phyloP scores from a whole-genome alignment of 768 basidiomycete genomes.

The Hydnomerulius pinastri region DNA sequence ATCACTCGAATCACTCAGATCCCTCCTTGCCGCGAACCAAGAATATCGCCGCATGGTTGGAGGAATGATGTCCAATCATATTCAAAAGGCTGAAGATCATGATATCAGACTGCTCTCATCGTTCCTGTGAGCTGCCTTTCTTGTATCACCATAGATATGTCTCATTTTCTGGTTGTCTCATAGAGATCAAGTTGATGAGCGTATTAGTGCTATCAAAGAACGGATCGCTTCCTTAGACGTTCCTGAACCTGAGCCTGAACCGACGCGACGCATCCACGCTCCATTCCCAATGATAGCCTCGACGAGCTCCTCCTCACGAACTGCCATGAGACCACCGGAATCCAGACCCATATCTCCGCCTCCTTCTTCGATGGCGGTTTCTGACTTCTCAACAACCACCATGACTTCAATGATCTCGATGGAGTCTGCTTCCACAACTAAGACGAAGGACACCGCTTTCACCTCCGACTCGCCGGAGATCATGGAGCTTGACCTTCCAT shows the following conservation, averaged over 20 bases:
- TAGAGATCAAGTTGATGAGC: conserved; percentile 39
- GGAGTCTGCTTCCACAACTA: background rate
- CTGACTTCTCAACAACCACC: conserved; percentile 17
- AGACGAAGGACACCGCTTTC: conserved; percentile 3
- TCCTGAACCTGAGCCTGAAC: conserved; percentile 1
- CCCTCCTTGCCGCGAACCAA: conserved; percentile 24
- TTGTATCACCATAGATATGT: background rate
- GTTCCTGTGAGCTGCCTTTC: conserved; percentile 36
- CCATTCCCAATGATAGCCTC: conserved; percentile 5
- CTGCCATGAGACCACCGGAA: background rate
- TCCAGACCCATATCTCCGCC: conserved; percentile 11
- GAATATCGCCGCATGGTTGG: conserved; percentile 18
- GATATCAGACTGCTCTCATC: conserved; percentile 46
- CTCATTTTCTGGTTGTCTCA: background rate
- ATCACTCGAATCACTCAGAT: conserved; percentile 29
- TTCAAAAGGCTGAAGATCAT: conserved; percentile 18
- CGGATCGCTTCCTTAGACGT: conserved; percentile 27
- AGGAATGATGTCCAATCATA: conserved; percentile 25
- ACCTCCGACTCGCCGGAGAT: conserved; percentile 12
- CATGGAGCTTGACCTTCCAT: conserved; percentile 24
- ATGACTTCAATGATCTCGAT: conserved; percentile 1
- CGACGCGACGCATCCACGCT: background rate
- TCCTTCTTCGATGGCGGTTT: conserved; percentile 13
- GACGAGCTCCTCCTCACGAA: background rate
- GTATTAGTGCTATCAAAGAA: conserved; percentile 41